Percentiles rank a stretch among this genome's conserved stretches.
Conservation (phyloP, 2,329 filamentous ascomycete species). For the Pseudogymnoascus sp. region DNA sequence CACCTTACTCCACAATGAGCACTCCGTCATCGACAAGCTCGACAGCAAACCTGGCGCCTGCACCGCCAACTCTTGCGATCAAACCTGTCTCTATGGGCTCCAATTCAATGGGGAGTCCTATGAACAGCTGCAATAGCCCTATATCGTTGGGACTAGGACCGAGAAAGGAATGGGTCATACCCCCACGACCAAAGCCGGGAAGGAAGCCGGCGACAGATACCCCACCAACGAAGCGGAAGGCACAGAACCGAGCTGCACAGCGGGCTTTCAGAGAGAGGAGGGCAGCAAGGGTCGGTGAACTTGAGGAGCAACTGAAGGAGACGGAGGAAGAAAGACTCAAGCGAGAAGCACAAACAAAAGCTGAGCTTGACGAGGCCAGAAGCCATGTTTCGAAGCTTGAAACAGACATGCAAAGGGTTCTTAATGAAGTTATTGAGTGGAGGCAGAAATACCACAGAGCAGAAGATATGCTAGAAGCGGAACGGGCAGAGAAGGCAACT, state of each 20-base stretch:
- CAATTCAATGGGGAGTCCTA: constrained; percentile 18
- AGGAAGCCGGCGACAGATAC: constrained; percentile 91
- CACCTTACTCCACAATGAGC: constrained; percentile 21
- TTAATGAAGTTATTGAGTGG: constrained; percentile 27
- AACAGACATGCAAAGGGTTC: constrained; percentile 58
- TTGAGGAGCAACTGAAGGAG: constrained; percentile 59
- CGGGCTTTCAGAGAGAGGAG: constrained; percentile 82
- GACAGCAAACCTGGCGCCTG: constrained; percentile 26
- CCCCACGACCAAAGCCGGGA: constrained; percentile 78
- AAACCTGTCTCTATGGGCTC: constrained; percentile 29
- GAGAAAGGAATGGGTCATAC: constrained; percentile 78
- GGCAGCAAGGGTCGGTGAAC: constrained; percentile 72
- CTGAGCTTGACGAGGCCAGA: constrained; percentile 11
- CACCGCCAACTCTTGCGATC: constrained; percentile 29
- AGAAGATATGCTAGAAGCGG: constrained; percentile 27
- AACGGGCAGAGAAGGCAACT: constrained; percentile 35
- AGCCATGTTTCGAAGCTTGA: constrained; percentile 54
- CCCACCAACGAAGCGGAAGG: constrained; percentile 85
- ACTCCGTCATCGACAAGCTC: constrained; percentile 32
- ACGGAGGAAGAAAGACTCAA: constrained; percentile 50
- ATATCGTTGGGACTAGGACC: constrained; percentile 51
- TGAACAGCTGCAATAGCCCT: constrained; percentile 30
- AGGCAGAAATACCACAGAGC: constrained; percentile 26
- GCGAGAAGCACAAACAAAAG: constrained; percentile 45
- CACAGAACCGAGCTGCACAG: constrained; percentile 88